Percentiles rank a stretch among this genome's conserved stretches.
Conservation (phyloP, 352 stramenopile genomes). For the Globisporangium spinosum region DNA sequence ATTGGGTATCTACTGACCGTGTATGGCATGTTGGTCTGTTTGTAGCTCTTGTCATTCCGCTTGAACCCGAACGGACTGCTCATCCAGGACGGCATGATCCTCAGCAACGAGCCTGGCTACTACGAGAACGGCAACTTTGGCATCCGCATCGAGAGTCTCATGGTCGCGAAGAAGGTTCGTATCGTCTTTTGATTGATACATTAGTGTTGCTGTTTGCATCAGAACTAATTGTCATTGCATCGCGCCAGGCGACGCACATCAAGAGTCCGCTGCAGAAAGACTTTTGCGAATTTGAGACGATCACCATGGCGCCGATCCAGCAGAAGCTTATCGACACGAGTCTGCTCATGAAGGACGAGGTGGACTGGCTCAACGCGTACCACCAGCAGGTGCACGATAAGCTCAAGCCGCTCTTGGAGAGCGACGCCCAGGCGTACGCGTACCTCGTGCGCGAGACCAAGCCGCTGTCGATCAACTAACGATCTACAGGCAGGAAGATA, state of each 20-base stretch:
- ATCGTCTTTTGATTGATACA: background rate
- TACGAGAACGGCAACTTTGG: conserved; percentile 97
- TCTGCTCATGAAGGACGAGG: conserved; percentile 89
- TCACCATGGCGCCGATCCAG: conserved; percentile 98
- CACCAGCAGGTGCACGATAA: conserved; percentile 91
- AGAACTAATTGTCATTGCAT: background rate
- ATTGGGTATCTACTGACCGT: conserved; percentile 2
- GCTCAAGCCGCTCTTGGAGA: conserved; percentile 85
- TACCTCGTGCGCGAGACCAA: conserved; percentile 80
- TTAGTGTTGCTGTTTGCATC: background rate
- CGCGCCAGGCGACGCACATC: conserved; percentile 45
- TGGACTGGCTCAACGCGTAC: conserved; percentile 95
- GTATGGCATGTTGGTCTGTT: background rate
- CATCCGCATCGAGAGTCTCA: conserved; percentile 98
- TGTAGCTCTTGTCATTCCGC: conserved; percentile 77
- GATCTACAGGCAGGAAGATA: too few relatives aligned
- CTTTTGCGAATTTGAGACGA: conserved; percentile 95
- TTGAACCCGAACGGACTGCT: conserved; percentile 77
- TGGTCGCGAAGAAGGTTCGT: conserved; percentile 91
- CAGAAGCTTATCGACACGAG: conserved; percentile 94
- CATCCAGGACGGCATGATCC: conserved; percentile 94
- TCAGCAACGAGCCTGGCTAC: conserved; percentile 98
- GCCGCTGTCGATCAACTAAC: conserved; percentile 33
- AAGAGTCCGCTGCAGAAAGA: conserved; percentile 70
- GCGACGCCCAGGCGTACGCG: conserved; percentile 53